phyloP scores from a whole-genome alignment of 1,139 yeast genomes.

The Geotrichum citri-aurantii region DNA sequence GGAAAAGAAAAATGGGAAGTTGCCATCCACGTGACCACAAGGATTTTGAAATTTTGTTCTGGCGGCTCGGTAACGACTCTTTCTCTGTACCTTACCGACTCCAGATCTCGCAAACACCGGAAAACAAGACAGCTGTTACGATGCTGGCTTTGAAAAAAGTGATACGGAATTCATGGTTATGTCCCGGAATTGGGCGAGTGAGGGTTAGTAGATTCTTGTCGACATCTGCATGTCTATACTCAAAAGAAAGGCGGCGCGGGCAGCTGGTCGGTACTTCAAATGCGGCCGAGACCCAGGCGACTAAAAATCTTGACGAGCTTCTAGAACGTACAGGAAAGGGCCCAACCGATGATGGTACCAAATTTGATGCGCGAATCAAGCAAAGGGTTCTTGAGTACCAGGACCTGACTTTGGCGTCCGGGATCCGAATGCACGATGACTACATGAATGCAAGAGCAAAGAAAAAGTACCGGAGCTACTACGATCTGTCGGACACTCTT shows the following conservation, averaged over 20 bases:
- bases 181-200: background rate
- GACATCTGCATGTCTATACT: background rate
- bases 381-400: constrained; percentile 17
- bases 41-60: background rate
- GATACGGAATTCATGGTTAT: background rate
- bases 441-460: constrained; percentile 3
- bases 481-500: constrained; percentile 14
- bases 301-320: background rate
- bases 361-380: constrained; percentile 19
- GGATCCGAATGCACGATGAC: background rate
- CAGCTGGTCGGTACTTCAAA: background rate
- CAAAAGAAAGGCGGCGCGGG: background rate
- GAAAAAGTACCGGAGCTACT: constrained; percentile 11
- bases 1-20: background rate
- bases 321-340: background rate
- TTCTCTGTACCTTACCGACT: background rate
- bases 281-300: background rate
- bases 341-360: constrained; percentile 14
- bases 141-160: background rate
- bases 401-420: constrained; percentile 16
- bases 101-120: background rate
- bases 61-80: background rate
- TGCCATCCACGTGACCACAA: background rate
- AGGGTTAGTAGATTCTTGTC: background rate
- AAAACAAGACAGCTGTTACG: background rate